These are phyloP conservation scores for Podospora fimiseda DNA, from an alignment of 495 filamentous ascomycete species.

Conservation along the genomic window DNA sequence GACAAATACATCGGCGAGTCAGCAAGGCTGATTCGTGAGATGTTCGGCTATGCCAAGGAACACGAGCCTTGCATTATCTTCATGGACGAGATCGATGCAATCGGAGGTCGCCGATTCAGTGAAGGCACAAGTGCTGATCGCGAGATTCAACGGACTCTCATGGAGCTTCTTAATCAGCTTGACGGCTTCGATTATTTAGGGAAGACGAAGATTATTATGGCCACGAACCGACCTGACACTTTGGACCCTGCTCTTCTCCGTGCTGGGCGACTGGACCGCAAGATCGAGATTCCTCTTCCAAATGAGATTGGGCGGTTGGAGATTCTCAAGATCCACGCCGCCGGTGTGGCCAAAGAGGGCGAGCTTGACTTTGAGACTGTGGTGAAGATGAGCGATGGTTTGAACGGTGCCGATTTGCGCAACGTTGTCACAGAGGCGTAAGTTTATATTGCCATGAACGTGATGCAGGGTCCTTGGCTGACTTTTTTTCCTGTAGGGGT, in stretches of 20 bases:
- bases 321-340: constrained; percentile 97
- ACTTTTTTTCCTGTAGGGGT: constrained; percentile 50
- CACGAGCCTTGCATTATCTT: constrained; percentile 99
- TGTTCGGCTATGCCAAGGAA: constrained; percentile 99
- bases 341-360: constrained; percentile 77
- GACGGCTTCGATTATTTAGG: constrained; percentile 99
- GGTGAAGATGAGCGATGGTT: constrained; percentile 98
- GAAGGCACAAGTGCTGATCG: constrained; percentile 97
- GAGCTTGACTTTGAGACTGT: constrained; percentile 99
- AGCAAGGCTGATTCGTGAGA: constrained; percentile 93
- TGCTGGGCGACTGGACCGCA: constrained; percentile 90
- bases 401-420: constrained; percentile 95
- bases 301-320: constrained; percentile 97
- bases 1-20: constrained; percentile 99
- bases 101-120: constrained; percentile 94
- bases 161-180: constrained; percentile 98
- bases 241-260: constrained; percentile 91
- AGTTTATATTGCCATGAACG: constrained; percentile 31
- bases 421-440: constrained; percentile 99
- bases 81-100: constrained; percentile 99
- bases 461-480: constrained; percentile 16
- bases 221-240: constrained; percentile 96
- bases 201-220: constrained; percentile 99
- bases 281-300: constrained; percentile 98
- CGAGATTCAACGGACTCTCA: constrained; percentile 97